A percentile compares a stretch with the other conserved stretches of the same genome.
Evolutionary conservation across 1,284 basidiomycete species (phyloP).

Genomic region (Cutaneotrichosporon cutaneum): DNA sequence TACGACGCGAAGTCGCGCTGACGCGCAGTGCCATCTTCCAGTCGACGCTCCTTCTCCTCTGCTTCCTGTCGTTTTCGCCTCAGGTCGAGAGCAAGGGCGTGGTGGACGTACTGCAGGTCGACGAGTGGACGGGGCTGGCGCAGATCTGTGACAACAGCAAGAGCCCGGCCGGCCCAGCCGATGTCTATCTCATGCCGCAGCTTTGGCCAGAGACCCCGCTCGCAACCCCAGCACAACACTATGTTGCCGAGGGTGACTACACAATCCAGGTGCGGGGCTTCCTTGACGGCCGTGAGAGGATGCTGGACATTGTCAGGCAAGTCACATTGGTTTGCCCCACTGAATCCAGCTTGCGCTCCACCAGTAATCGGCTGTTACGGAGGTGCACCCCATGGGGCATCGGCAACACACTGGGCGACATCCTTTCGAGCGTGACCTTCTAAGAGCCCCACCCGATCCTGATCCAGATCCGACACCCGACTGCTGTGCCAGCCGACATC

Average conservation of each 20-base stretch:
- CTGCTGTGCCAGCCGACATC: too few species aligned
- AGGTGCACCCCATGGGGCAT: conserved; percentile 17
- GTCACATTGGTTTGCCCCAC: neutral
- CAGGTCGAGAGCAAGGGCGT: neutral
- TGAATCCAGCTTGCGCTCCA: conserved; percentile 17
- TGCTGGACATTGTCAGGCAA: conserved; percentile 17
- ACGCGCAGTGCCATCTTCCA: conserved; percentile 14
- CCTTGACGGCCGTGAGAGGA: conserved; percentile 12
- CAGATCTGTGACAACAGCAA: conserved; percentile 1
- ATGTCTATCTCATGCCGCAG: neutral
- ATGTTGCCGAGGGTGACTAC: conserved; percentile 3
- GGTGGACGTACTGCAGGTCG: conserved; percentile 7
- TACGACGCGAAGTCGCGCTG: neutral
- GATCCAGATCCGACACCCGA: too few species aligned
- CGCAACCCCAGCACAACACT: conserved; percentile 1
- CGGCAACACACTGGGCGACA: conserved; percentile 15
- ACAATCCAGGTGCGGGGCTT: conserved; percentile 8
- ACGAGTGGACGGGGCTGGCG: conserved; percentile 9
- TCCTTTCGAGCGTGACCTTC: conserved; percentile 12
- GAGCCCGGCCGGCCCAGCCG: neutral
- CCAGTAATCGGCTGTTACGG: conserved; percentile 15
- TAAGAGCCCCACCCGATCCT: neutral
- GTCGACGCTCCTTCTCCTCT: conserved; percentile 10
- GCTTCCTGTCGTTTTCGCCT: conserved; percentile 3
- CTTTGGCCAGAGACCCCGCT: neutral